Percentiles rank a stretch among this genome's conserved stretches.
These are phyloP conservation scores for Trametes cinnabarina DNA, from an alignment of 768 basidiomycete species.

Conservation along the genomic window DNA sequence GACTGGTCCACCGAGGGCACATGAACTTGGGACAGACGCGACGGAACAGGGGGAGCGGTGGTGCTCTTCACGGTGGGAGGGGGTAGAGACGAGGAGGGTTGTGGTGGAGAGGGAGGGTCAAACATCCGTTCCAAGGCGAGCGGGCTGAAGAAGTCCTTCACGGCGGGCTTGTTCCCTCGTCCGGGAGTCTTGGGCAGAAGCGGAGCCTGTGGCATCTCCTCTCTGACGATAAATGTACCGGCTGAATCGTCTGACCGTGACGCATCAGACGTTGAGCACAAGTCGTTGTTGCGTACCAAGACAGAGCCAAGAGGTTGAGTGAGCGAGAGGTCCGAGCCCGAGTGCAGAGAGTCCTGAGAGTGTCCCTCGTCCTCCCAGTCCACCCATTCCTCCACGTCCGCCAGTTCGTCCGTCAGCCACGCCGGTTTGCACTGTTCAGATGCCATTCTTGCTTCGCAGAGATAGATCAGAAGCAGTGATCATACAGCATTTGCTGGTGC, in stretches of 20 bases:
- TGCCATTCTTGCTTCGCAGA: background rate
- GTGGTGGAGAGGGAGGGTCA: constrained; percentile 84
- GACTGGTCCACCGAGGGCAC: constrained; percentile 22
- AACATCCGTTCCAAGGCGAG: constrained; percentile 89
- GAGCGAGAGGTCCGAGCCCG: constrained; percentile 31
- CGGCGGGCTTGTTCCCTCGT: constrained; percentile 51
- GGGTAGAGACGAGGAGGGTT: background rate
- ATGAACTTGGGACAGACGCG: constrained; percentile 39
- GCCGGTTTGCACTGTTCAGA: constrained; percentile 44
- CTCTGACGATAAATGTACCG: constrained; percentile 76
- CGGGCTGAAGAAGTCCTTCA: constrained; percentile 87
- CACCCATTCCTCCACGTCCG: constrained; percentile 77
- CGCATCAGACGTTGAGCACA: constrained; percentile 22
- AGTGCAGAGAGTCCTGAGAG: constrained; percentile 30
- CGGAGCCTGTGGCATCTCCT: constrained; percentile 56
- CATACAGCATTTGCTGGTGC: background rate
- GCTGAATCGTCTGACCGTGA: constrained; percentile 34
- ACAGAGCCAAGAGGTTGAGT: constrained; percentile 55
- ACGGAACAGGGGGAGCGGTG: constrained; percentile 28
- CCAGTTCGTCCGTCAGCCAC: constrained; percentile 88
- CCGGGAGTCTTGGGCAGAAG: constrained; percentile 68
- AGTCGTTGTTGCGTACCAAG: constrained; percentile 36
- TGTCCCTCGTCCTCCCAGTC: constrained; percentile 52
- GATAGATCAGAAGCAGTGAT: background rate
- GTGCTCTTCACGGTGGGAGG: constrained; percentile 6